Evolutionary conservation across 2,329 filamentous ascomycete species (phyloP), one percentile per base, ranked within the genome.

Genomic region (Neurospora sp.): DNA sequence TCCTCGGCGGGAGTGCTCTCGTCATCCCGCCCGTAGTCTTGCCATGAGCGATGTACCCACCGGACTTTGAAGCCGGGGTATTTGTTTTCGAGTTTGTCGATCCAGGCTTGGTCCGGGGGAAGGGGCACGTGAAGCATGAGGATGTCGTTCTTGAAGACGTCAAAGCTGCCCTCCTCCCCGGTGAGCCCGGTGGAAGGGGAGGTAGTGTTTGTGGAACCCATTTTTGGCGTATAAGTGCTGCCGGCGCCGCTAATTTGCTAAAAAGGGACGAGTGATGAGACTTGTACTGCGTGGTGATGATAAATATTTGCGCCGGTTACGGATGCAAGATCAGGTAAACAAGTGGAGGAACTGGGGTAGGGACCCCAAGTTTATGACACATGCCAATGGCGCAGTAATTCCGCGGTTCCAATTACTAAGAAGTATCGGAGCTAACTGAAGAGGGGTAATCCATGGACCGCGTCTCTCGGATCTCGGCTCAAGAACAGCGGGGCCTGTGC

Each of bases 41-140:
- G 8, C n/a, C 15, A 36, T 8, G 65, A 41, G 38, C 74, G 74
- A 39, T 76, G 46, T 40, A 76, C 73, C 78, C 79, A 82, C 39
- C 79, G 78, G 11, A 84, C 74, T 19, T 76, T 67, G 10, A 84
- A 76, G 4, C 78, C 81, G 0, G 82, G 81, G 71, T 80, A 81
- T 41, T 74, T 76, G 6, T 74, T 70, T 66, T 78, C 71, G 4
- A 81, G 71, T 17, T 74, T 71, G 15, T 77, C 72, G n/a, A 81
- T 75, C 79, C 82, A 84, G 46, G 74, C 73, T 1, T 75, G 66
- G 1, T 79, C 74, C 0, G 78, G 75, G 2, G 76, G 74, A 15
- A 71, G 68, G 3, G 80, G 79, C 8, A 81, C 57, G 69, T 80
- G 77, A 36, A 84, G 68, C 33, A 84, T 77, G 5, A 84, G 75